Conservation (phyloP, 768 basidiomycete genomes). For the Epithele typhae region DNA sequence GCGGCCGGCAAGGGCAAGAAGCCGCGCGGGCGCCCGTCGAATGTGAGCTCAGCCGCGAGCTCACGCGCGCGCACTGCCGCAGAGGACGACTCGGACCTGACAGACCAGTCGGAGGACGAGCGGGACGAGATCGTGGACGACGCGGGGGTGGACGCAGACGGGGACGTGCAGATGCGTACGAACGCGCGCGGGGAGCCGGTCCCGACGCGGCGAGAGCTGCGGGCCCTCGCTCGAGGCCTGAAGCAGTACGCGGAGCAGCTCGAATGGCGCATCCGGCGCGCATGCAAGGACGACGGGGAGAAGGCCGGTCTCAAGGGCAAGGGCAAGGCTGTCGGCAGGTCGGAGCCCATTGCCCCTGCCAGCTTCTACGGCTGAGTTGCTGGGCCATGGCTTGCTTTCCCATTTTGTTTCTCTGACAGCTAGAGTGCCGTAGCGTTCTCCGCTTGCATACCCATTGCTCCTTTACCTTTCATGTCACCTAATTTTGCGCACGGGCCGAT, state of each 20-base stretch:
- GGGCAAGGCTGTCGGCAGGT: not conserved
- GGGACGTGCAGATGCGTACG: conserved; percentile 2
- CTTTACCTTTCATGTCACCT: too few species aligned
- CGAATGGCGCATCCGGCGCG: conserved; percentile 47
- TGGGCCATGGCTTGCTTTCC: too few species aligned
- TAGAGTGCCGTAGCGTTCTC: too few species aligned
- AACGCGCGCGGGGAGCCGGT: conserved; percentile 10
- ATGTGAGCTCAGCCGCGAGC: not conserved
- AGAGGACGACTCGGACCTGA: not conserved
- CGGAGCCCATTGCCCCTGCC: conserved; percentile 7
- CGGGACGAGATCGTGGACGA: conserved; percentile 18
- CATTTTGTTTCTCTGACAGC: too few species aligned
- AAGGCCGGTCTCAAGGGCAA: conserved; percentile 4
- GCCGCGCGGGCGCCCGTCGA: conserved; percentile 4
- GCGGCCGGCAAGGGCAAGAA: not conserved
- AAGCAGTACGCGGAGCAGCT: conserved; percentile 58
- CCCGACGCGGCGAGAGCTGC: conserved; percentile 33
- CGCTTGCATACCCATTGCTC: too few species aligned
- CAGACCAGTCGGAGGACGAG: too few species aligned
- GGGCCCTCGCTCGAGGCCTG: conserved; percentile 47
- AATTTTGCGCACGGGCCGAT: too few species aligned
- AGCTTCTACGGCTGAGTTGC: conserved; percentile 13
- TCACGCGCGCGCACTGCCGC: conserved; percentile 2
- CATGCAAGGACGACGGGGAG: conserved; percentile 19
- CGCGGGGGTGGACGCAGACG: conserved; percentile 9